Percentiles rank a stretch among this genome's conserved stretches.
Evolutionary conservation across 2,329 filamentous ascomycete genomes (phyloP).

Genomic region (Davidsoniella neocaledoniae): DNA sequence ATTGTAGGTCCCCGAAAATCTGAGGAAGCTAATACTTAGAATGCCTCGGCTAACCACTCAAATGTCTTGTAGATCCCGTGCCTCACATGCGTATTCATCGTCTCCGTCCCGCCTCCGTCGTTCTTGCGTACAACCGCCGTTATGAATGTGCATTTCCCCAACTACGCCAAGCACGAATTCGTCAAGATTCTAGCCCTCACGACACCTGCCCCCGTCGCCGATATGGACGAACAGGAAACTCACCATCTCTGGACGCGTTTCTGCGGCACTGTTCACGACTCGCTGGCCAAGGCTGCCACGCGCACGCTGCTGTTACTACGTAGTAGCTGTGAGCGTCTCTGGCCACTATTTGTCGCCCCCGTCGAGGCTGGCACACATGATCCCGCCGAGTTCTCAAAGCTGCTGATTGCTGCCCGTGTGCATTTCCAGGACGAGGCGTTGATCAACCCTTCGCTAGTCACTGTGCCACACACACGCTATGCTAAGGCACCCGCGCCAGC

Average conservation of each 20-base stretch:
- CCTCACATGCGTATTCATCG: constrained; percentile 60
- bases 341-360: constrained; percentile 71
- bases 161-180: constrained; percentile 68
- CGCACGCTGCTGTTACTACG: constrained; percentile 61
- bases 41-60: constrained; percentile 8
- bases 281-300: constrained; percentile 62
- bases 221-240: constrained; percentile 37
- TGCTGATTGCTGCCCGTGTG: constrained; percentile 54
- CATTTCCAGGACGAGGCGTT: constrained; percentile 59
- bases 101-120: constrained; percentile 52
- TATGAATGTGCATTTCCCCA: constrained; percentile 65
- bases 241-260: constrained; percentile 65
- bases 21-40: not conserved
- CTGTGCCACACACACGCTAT: constrained; percentile 15
- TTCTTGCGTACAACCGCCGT: constrained; percentile 53
- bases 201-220: constrained; percentile 28
- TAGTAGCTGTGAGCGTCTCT: constrained; percentile 55
- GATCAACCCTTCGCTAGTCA: constrained; percentile 47
- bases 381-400: constrained; percentile 66
- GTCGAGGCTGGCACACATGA: constrained; percentile 56
- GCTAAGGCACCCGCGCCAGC: not conserved
- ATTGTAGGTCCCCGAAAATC: constrained; percentile 34
- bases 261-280: constrained; percentile 70
- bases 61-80: constrained; percentile 48
- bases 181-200: constrained; percentile 54